phyloP scores from a whole-genome alignment of 2,329 filamentous ascomycete genomes.

The Penicillium sp. region DNA sequence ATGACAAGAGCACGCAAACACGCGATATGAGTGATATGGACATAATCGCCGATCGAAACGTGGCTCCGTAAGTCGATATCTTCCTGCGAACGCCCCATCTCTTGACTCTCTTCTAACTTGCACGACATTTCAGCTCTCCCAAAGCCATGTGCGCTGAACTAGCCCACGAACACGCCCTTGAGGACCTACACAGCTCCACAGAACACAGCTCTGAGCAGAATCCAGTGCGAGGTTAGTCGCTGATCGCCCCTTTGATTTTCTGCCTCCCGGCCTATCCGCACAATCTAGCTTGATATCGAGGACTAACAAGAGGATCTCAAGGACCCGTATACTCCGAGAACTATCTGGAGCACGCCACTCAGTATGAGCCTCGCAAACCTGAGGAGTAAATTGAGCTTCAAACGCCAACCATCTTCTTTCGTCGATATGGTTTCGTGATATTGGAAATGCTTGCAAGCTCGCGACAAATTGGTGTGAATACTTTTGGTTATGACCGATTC shows the following conservation, averaged over 20 bases:
- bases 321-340: slow-evolving; percentile 4
- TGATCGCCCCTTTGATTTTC: not conserved
- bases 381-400: not conserved
- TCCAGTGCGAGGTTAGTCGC: slow-evolving; percentile 10
- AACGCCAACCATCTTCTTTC: not conserved
- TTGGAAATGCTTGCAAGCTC: not conserved
- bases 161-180: slow-evolving; percentile 21
- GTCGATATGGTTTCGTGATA: not conserved
- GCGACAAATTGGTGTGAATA: not conserved
- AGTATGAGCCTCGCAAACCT: slow-evolving; percentile 8
- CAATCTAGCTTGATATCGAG: not conserved
- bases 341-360: slow-evolving; percentile 4
- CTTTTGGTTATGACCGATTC: too few species aligned
- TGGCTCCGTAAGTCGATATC: slow-evolving; percentile 18
- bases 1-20: not conserved
- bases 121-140: slow-evolving; percentile 11
- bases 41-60: slow-evolving; percentile 13
- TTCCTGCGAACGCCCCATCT: not conserved
- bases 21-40: slow-evolving; percentile 11
- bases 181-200: slow-evolving; percentile 17
- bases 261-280: not conserved
- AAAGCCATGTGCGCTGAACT: slow-evolving; percentile 20
- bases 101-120: not conserved
- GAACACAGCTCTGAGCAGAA: slow-evolving; percentile 14
- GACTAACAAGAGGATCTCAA: not conserved